Percentiles rank a stretch among this genome's conserved stretches.
Conservation (phyloP, 768 basidiomycete species). For the Panellus pusillus region DNA sequence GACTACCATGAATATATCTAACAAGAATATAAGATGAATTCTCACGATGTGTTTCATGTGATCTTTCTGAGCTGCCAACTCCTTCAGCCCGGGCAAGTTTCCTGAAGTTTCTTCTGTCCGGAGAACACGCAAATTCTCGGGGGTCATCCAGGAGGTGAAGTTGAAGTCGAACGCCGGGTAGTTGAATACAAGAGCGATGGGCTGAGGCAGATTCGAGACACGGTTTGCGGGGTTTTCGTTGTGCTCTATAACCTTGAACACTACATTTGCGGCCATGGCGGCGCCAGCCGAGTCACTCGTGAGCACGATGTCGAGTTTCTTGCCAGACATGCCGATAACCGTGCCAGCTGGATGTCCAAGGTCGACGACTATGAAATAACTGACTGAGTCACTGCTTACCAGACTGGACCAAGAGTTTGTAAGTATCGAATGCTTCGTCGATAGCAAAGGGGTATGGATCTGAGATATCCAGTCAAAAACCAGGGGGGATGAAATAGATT, state of each 20-base stretch:
- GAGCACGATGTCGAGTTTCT: slow-evolving; percentile 72
- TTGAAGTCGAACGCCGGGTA: slow-evolving; percentile 97
- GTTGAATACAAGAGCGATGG: slow-evolving; percentile 80
- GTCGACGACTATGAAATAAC: slow-evolving; percentile 1
- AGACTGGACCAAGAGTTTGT: slow-evolving; percentile 77
- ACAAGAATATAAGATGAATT: not conserved
- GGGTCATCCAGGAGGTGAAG: slow-evolving; percentile 96
- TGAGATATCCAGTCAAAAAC: slow-evolving; percentile 29
- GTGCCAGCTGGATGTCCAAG: slow-evolving; percentile 49
- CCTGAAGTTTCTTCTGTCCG: slow-evolving; percentile 86
- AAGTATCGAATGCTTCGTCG: slow-evolving; percentile 92
- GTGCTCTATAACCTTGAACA: slow-evolving; percentile 81
- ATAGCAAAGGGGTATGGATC: slow-evolving; percentile 98
- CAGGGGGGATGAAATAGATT: not conserved
- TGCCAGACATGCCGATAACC: slow-evolving; percentile 87
- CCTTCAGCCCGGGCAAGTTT: slow-evolving; percentile 70
- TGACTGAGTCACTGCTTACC: slow-evolving; percentile 29
- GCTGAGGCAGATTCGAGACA: slow-evolving; percentile 56
- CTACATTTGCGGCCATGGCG: slow-evolving; percentile 79
- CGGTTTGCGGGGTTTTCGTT: slow-evolving; percentile 37
- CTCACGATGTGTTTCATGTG: slow-evolving; percentile 78
- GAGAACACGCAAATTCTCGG: slow-evolving; percentile 77
- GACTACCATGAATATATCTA: not conserved
- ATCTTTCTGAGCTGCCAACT: slow-evolving; percentile 76
- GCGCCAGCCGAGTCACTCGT: slow-evolving; percentile 98